Conservation (phyloP, 192 early-diverging fungal genomes). For the Gryganskiella cystojenkinii region DNA sequence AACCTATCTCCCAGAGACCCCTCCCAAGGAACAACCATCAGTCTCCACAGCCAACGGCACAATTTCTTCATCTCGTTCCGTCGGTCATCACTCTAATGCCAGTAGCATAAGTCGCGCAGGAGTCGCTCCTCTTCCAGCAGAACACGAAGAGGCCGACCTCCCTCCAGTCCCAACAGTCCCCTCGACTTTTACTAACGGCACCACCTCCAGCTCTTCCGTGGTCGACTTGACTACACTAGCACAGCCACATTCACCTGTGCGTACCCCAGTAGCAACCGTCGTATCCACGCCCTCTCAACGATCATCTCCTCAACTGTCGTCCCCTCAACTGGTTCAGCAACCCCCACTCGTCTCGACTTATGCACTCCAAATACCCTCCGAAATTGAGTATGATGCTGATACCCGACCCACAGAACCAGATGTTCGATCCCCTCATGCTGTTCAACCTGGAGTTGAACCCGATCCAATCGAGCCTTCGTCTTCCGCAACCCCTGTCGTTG, state of each 20-base stretch:
- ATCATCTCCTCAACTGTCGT: background rate
- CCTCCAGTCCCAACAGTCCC: slow-evolving; percentile 12
- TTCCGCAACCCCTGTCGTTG: background rate
- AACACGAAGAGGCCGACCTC: background rate
- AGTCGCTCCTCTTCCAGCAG: background rate
- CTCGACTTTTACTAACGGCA: background rate
- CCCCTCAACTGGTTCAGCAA: slow-evolving; percentile 18
- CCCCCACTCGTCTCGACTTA: slow-evolving; percentile 21
- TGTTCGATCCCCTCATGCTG: slow-evolving; percentile 26
- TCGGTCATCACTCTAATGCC: slow-evolving; percentile 29
- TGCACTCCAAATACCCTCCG: background rate
- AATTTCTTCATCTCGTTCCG: background rate
- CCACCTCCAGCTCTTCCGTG: slow-evolving; percentile 20
- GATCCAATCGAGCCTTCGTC: background rate
- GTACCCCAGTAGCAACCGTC: background rate
- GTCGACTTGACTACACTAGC: slow-evolving; percentile 14
- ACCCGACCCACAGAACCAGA: slow-evolving; percentile 25
- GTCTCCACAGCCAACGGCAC: slow-evolving; percentile 1
- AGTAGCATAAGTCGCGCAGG: slow-evolving; percentile 23
- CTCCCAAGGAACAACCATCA: background rate
- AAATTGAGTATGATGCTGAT: background rate
- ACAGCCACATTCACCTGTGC: slow-evolving; percentile 12
- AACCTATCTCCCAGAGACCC: background rate
- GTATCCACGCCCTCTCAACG: background rate
- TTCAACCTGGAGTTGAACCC: background rate